Evolutionary conservation across 345 rosid genomes (phyloP).

Genomic region (Linum usitatissimum): DNA sequence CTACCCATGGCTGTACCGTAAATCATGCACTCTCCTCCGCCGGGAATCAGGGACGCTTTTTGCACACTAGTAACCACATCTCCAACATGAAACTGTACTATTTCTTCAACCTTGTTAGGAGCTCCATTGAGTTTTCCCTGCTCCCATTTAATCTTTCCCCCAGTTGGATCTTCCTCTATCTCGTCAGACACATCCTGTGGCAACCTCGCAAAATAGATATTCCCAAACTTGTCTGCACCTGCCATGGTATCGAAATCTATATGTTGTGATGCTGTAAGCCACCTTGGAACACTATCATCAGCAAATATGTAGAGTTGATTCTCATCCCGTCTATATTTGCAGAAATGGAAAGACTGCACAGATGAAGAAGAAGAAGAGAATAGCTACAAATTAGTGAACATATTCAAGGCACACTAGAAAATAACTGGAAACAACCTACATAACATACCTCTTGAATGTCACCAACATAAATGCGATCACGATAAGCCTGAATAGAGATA

Average conservation of each 20-base stretch:
- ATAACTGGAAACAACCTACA: neutral
- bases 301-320: constrained; percentile 93
- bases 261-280: constrained; percentile 88
- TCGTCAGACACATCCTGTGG: constrained; percentile 96
- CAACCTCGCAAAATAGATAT: constrained; percentile 69
- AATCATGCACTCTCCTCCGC: constrained; percentile 79
- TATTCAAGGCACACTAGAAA: neutral
- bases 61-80: constrained; percentile 76
- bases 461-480: constrained; percentile 88
- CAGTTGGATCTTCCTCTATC: constrained; percentile 95
- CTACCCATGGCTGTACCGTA: constrained; percentile 97
- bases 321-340: constrained; percentile 98
- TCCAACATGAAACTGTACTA: constrained; percentile 88
- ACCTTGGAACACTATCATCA: constrained; percentile 90
- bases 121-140: constrained; percentile 97
- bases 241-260: constrained; percentile 95
- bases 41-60: constrained; percentile 86
- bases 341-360: constrained; percentile 90
- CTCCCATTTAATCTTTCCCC: constrained; percentile 98
- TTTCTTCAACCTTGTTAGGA: constrained; percentile 89
- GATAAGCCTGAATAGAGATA: constrained; percentile 65
- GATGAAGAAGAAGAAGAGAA: neutral
- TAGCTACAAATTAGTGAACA: neutral
- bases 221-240: constrained; percentile 94
- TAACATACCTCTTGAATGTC: constrained; percentile 85